Base-by-base conservation (phyloP, 306 rosid genomes). In the Prinsepia uniflora region DNA sequence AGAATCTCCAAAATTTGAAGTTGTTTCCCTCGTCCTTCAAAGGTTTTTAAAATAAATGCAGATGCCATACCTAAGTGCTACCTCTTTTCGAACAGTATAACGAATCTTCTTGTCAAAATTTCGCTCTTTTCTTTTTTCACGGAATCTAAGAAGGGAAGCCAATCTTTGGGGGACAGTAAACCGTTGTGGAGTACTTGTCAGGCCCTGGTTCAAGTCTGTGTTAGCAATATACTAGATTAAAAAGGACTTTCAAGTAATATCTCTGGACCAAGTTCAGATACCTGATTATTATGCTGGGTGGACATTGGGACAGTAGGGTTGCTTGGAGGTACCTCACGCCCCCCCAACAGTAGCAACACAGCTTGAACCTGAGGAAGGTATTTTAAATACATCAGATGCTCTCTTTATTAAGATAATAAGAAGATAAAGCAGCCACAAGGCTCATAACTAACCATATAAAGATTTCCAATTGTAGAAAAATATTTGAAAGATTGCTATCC, bases 51-150 rank as follows among this genome's bases (percentile, higher is more conserved):
- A 74, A 46, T 39, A 50, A 79, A 72, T 63, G 50, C 44, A 82
- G 71, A 76, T 19, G 76, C 34, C 69, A 60, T 87, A 85, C 96
- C 96, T 87, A 55, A 86, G 83, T 40, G 96, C 92, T 44, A 87
- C 96, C 83, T 87, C 92, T 76, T 89, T 87, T 53, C 90, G 92
- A 78, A 89, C 96, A 56, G 90, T 85, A 59, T 89, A 89, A 43
- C 96, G 90, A 18, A 87, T 87, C 82, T 89, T 89, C 83, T 89
- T 87, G 79, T 89, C 96, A 84, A 87, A 89, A 77, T 86, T 84
- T 42, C 90, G 71, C 72, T 89, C 96, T 66, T 89, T 89, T 68
- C 96, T 73, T 82, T 89, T 89, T 75, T 89, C 96, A 34, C 92
- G 96, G 78, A 89, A 89, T 76, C 96, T 89, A 76, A 85, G 78